These are phyloP conservation scores for Aspergillus tanneri DNA, from an alignment of 2,329 filamentous ascomycete genomes.

Conservation along the genomic window DNA sequence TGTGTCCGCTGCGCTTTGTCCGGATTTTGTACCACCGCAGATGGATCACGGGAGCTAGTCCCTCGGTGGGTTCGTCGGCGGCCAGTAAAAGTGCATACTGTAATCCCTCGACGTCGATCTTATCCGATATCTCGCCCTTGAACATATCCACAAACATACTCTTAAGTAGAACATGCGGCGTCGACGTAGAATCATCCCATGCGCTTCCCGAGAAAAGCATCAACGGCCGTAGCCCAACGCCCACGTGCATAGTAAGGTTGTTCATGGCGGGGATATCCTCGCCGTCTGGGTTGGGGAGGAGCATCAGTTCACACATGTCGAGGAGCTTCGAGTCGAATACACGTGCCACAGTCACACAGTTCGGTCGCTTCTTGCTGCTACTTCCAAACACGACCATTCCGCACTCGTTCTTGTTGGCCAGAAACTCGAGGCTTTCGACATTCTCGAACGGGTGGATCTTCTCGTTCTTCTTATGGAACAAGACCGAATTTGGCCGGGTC, in stretches of 20 bases:
- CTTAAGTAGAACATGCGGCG: constrained; percentile 83
- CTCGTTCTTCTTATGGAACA: constrained; percentile 95
- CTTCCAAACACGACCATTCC: constrained; percentile 79
- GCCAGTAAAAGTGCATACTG: constrained; percentile 84
- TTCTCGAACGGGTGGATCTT: constrained; percentile 91
- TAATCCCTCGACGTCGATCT: constrained; percentile 91
- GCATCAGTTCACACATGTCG: constrained; percentile 89
- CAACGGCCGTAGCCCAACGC: constrained; percentile 83
- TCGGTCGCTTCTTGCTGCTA: constrained; percentile 92
- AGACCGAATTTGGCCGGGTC: constrained; percentile 79
- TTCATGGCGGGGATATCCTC: constrained; percentile 37
- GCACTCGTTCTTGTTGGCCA: constrained; percentile 93
- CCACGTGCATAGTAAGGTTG: constrained; percentile 62
- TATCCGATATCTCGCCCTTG: constrained; percentile 73
- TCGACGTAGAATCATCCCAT: constrained; percentile 77
- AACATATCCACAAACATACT: constrained; percentile 88
- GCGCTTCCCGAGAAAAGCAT: constrained; percentile 85
- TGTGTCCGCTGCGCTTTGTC: constrained; percentile 83
- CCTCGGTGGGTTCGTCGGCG: constrained; percentile 62
- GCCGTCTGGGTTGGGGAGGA: constrained; percentile 67
- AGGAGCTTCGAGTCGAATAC: constrained; percentile 84
- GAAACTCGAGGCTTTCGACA: constrained; percentile 83
- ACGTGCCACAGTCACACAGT: constrained; percentile 78
- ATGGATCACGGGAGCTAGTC: constrained; percentile 50
- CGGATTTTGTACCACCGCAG: constrained; percentile 81